Evolutionary conservation across 2,329 filamentous ascomycete genomes (phyloP).

Genomic region (Penicillium glabrum): DNA sequence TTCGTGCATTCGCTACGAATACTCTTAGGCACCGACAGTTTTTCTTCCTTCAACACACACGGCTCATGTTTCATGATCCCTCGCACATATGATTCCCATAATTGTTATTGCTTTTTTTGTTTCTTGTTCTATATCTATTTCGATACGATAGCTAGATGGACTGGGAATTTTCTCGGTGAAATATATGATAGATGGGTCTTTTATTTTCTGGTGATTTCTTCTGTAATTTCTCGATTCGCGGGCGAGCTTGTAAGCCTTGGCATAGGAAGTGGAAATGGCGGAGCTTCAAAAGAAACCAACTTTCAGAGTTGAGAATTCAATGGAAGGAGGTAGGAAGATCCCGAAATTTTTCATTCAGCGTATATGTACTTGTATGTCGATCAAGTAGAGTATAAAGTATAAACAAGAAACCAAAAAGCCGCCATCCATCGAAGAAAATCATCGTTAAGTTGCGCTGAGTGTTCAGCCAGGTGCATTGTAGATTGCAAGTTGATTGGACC

Average conservation of each 20-base stretch:
- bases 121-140: slow-evolving; percentile 10
- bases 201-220: neutral
- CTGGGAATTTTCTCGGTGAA: neutral
- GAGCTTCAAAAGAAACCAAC: too few species aligned
- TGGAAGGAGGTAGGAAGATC: neutral
- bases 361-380: neutral
- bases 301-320: neutral
- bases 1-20: neutral
- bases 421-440: neutral
- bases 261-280: too few species aligned
- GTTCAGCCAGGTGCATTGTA: neutral
- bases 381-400: neutral
- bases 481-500: neutral
- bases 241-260: too few species aligned
- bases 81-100: slow-evolving; percentile 18
- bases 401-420: neutral
- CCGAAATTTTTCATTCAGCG: neutral
- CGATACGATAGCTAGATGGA: neutral
- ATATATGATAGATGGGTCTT: neutral
- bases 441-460: neutral
- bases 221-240: neutral
- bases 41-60: neutral
- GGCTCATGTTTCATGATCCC: slow-evolving; percentile 11
- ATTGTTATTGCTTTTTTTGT: slow-evolving; percentile 1
- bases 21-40: neutral